Evolutionary conservation across 441 rosid species (phyloP).

Genomic region (Mallotus japonicus): DNA sequence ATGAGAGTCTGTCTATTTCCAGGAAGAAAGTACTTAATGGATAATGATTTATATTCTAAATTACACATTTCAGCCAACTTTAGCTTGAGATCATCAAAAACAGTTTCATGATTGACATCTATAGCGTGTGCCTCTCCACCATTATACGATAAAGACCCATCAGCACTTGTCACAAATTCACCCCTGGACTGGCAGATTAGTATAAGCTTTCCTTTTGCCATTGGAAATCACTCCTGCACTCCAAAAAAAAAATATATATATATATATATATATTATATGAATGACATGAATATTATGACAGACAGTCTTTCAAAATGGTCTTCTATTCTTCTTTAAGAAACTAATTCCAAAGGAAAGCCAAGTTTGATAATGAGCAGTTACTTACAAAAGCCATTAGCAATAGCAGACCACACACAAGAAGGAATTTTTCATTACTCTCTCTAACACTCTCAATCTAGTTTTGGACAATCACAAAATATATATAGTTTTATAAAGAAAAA

Average conservation of each 20-base stretch:
- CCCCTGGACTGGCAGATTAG: conserved; percentile 86
- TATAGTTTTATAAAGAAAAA: not conserved
- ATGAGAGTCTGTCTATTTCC: conserved; percentile 71
- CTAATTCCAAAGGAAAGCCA: conserved; percentile 1
- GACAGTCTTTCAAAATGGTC: conserved; percentile 6
- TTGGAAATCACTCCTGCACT: conserved; percentile 32
- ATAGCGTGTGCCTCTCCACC: conserved; percentile 92
- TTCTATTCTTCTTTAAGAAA: not conserved
- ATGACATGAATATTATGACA: not conserved
- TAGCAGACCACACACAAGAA: not conserved
- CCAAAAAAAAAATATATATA: conserved; percentile 22
- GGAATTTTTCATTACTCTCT: not conserved
- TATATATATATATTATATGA: not conserved
- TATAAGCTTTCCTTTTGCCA: conserved; percentile 85
- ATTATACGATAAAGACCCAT: conserved; percentile 60
- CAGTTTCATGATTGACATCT: conserved; percentile 62
- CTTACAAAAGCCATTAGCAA: not conserved
- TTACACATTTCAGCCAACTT: conserved; percentile 69
- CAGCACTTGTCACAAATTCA: conserved; percentile 58
- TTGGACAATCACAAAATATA: not conserved
- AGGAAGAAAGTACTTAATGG: conserved; percentile 88
- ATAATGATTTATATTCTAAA: conserved; percentile 59
- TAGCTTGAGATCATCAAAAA: conserved; percentile 65
- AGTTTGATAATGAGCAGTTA: not conserved
- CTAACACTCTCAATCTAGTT: not conserved